Evolutionary conservation across 164 flowering plant species (phyloP).

Genomic region (Nymphaea colorata): DNA sequence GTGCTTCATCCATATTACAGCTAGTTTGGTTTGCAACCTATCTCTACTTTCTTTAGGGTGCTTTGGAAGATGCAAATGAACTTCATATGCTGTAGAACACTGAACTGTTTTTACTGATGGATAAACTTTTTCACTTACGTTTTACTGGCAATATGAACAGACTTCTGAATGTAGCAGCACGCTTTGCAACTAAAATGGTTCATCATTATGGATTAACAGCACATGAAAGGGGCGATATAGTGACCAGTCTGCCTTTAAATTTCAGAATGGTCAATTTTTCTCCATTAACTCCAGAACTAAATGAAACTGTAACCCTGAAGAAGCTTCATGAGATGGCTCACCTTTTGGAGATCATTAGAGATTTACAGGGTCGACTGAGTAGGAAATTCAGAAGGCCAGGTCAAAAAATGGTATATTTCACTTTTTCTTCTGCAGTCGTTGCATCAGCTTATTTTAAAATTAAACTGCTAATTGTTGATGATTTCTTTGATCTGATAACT

Average conservation of each 20-base stretch:
- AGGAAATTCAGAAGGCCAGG: constrained; percentile 39
- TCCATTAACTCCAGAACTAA: constrained; percentile 13
- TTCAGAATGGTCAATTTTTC: constrained; percentile 12
- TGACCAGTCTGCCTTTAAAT: constrained; percentile 9
- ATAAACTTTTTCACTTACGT: too few species aligned
- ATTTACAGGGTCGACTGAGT: constrained; percentile 46
- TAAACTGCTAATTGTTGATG: background rate
- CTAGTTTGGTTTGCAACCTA: too few species aligned
- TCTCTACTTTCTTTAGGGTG: too few species aligned
- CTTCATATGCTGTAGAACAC: too few species aligned
- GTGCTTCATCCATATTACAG: too few species aligned
- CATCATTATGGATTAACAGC: constrained; percentile 53
- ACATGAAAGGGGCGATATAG: constrained; percentile 22
- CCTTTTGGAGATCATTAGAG: constrained; percentile 60
- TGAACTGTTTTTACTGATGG: too few species aligned
- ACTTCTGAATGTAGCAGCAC: constrained; percentile 63
- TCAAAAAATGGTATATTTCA: constrained; percentile 39
- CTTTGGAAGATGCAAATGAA: too few species aligned
- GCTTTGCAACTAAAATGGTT: constrained; percentile 72
- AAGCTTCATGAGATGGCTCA: constrained; percentile 69
- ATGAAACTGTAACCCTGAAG: constrained; percentile 17
- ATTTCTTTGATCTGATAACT: constrained; percentile 3
- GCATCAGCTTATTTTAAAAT: background rate
- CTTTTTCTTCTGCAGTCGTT: background rate
- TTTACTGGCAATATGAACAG: constrained; percentile 21